These are phyloP conservation scores for Rhodotorula babjevae DNA, from an alignment of 768 basidiomycete genomes.

Conservation along the genomic window DNA sequence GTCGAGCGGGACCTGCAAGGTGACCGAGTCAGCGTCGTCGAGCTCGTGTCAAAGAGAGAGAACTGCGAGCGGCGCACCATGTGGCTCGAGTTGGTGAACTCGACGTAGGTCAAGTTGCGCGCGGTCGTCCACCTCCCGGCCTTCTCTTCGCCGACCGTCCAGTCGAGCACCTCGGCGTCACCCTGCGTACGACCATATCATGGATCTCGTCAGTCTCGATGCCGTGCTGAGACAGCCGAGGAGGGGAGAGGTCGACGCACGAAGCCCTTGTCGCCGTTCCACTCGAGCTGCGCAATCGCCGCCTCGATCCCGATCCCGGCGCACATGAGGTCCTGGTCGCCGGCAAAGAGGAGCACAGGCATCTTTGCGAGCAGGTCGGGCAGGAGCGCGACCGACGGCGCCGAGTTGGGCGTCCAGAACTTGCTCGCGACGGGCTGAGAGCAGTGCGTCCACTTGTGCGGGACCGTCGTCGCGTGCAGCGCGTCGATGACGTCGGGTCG, in stretches of 20 bases:
- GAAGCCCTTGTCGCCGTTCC: constrained; percentile 79
- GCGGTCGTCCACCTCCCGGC: constrained; percentile 89
- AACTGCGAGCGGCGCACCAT: constrained; percentile 56
- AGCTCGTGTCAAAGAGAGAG: no score
- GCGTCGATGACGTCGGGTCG: constrained; percentile 72
- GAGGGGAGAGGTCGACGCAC: constrained; percentile 46
- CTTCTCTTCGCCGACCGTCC: constrained; percentile 61
- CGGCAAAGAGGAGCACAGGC: constrained; percentile 74
- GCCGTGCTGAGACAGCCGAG: no score
- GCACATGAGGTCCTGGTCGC: constrained; percentile 94
- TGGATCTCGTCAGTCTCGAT: neutral
- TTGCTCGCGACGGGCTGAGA: constrained; percentile 60
- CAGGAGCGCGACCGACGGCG: constrained; percentile 70
- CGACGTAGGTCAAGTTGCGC: constrained; percentile 86
- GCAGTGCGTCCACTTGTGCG: constrained; percentile 80
- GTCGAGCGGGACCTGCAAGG: constrained; percentile 54
- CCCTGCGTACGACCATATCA: constrained; percentile 28
- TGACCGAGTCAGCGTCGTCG: no score
- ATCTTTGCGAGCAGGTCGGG: constrained; percentile 66
- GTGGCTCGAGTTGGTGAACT: constrained; percentile 90
- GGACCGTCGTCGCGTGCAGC: constrained; percentile 62
- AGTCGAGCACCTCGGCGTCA: constrained; percentile 46
- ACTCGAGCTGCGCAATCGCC: constrained; percentile 75
- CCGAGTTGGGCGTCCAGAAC: constrained; percentile 58
- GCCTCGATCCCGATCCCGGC: constrained; percentile 86